Base-by-base conservation (phyloP, 2,329 filamentous ascomycete species). In the Colletotrichum cordylinicola region DNA sequence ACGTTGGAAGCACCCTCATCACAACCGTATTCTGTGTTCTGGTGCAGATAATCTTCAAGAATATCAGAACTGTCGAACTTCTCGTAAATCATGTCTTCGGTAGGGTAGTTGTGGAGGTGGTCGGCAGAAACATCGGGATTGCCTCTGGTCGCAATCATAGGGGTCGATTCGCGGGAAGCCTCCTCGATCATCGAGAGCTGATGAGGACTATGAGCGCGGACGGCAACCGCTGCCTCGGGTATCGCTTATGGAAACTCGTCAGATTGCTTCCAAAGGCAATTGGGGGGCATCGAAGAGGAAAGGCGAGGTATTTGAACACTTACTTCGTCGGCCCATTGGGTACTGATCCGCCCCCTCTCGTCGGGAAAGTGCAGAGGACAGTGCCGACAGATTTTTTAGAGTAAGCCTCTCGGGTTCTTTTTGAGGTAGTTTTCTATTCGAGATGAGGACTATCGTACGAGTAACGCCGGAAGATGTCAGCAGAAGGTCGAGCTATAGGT, bases 171-270 rank as follows among this genome's bases (percentile, higher is more conserved):
- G 10, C 48, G 70, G 6, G 67, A 76, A 8, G 39, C 72, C 61
- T 76, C 74, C 29, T 75, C 67, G 61, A 76, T 76, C 61, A 75
- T 76, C 13, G 74, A 76, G 15, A 76, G 74, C 4, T 58, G 67
- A 35, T 76, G 74, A 48, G 74, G 74, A 16, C 31, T 76, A 10
- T 76, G 74, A 8, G 16, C 66, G 35, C 66, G 60, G 6, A 75
- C 24, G 6, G 24, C 43, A 10, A 6, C 48, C 8, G 12, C 24
- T 13, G 27, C n/a, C 8, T 66, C 21, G 1, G 4, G 9, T 10
- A 58, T n/a, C 4, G 8, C 70, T 76, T 10, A 13, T 31, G 27
- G 29, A 7, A 31, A 2, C 16, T 8, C 29, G 9, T 60, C 16
- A 60, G 56, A 33, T 62, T 10, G 37, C 24, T 62, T 37, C 10